Percentiles rank a stretch among this genome's conserved stretches.
phyloP scores from a whole-genome alignment of 768 basidiomycete species.

The Hysterangium stoloniferum region DNA sequence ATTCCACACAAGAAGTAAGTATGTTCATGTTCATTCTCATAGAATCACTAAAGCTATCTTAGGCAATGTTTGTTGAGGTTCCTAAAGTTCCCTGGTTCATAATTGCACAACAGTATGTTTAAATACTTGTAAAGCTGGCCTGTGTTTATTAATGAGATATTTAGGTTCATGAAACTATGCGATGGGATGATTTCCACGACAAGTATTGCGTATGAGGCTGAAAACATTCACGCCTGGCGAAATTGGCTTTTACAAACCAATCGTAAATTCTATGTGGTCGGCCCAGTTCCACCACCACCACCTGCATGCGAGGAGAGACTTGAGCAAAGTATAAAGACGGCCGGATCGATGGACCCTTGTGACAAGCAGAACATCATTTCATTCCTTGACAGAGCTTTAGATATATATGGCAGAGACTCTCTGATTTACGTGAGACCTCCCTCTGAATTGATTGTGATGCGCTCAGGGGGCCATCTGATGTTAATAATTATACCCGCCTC shows the following conservation, averaged over 20 bases:
- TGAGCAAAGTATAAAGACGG: slow-evolving; percentile 2
- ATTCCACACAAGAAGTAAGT: too few species aligned
- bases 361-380: slow-evolving; percentile 10
- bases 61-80: too few species aligned
- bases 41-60: too few species aligned
- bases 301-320: not conserved
- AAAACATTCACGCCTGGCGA: slow-evolving; percentile 5
- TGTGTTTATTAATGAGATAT: too few species aligned
- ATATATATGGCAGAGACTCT: slow-evolving; percentile 13
- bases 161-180: too few species aligned
- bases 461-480: too few species aligned
- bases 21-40: too few species aligned
- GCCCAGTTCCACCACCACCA: slow-evolving; percentile 13
- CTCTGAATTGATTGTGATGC: not conserved
- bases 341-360: slow-evolving; percentile 7
- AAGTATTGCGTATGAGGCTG: slow-evolving; percentile 13
- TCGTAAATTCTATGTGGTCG: slow-evolving; percentile 13
- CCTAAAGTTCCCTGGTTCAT: too few species aligned
- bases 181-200: slow-evolving; percentile 15
- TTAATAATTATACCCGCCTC: not conserved
- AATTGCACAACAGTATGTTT: too few species aligned
- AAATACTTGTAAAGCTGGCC: too few species aligned
- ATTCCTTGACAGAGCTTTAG: slow-evolving; percentile 15
- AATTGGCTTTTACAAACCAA: slow-evolving; percentile 13
- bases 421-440: slow-evolving; percentile 17